These are phyloP conservation scores for Populus hybrid DNA, from an alignment of 441 rosid genomes.

Conservation along the genomic window DNA sequence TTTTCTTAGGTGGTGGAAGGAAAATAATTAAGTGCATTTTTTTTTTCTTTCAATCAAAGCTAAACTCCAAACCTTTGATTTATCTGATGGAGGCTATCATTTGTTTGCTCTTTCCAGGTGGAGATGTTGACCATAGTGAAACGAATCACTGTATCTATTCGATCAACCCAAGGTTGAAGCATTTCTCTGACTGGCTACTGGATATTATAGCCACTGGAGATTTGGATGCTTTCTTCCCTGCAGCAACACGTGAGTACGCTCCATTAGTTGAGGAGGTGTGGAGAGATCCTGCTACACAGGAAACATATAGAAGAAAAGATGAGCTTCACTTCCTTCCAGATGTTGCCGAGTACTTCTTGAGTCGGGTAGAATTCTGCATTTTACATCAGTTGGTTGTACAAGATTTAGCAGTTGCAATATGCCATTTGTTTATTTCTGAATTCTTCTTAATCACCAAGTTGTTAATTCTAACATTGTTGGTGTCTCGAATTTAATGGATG, in stretches of 20 bases:
- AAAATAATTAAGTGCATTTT: neutral
- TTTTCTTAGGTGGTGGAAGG: neutral
- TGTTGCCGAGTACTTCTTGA: constrained; percentile 88
- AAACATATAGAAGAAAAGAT: constrained; percentile 76
- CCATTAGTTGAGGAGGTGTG: constrained; percentile 97
- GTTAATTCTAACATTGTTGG: neutral
- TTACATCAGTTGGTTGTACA: neutral
- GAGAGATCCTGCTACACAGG: constrained; percentile 97
- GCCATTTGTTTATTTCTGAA: neutral
- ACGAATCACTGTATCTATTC: constrained; percentile 58
- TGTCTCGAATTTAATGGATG: neutral
- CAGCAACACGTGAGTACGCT: constrained; percentile 98
- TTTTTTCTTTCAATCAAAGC: neutral
- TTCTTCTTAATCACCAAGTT: neutral
- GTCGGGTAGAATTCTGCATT: constrained; percentile 55
- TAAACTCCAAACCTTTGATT: neutral
- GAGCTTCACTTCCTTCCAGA: constrained; percentile 98
- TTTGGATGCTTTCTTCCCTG: constrained; percentile 97
- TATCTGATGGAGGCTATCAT: neutral
- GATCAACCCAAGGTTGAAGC: constrained; percentile 88
- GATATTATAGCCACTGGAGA: constrained; percentile 99
- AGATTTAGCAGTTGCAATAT: neutral
- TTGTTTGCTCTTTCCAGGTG: constrained; percentile 35
- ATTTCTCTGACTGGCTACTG: constrained; percentile 97
- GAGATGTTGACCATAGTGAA: constrained; percentile 40